Conservation (phyloP, 2,329 filamentous ascomycete species). For the Aspergillus ibericus region DNA sequence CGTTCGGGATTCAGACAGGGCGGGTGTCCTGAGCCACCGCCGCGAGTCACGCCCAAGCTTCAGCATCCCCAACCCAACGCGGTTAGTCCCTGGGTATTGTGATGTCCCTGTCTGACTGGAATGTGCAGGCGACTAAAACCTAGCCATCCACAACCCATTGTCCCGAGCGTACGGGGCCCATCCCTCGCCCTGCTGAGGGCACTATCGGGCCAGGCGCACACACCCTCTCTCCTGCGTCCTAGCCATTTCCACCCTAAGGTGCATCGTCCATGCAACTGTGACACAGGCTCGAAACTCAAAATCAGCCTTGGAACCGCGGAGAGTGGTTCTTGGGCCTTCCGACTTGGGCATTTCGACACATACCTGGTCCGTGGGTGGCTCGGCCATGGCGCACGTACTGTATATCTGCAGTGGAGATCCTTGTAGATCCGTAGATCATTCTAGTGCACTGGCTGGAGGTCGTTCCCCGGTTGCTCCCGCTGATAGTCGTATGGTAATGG, state of each 20-base stretch:
- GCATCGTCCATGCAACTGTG: slow-evolving; percentile 1
- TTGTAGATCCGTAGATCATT: slow-evolving; percentile 17
- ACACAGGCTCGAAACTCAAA: not conserved
- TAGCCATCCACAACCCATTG: not conserved
- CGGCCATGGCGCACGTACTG: slow-evolving; percentile 7
- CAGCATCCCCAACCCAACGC: not conserved
- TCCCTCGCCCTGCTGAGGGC: not conserved
- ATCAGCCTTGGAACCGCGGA: not conserved
- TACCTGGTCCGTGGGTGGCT: not conserved
- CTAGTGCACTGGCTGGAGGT: not conserved
- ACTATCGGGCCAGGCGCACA: not conserved
- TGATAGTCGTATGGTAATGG: not conserved
- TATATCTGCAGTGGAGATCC: slow-evolving; percentile 18
- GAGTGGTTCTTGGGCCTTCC: not conserved
- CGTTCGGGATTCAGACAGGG: not conserved
- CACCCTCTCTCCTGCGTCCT: not conserved
- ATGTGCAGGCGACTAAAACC: slow-evolving; percentile 6
- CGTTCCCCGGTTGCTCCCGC: not conserved
- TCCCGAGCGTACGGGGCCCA: not conserved
- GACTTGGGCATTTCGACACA: not conserved
- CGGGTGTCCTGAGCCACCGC: not conserved
- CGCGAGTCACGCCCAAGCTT: not conserved
- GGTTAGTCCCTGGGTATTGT: not conserved
- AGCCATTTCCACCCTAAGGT: not conserved
- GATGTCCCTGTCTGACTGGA: slow-evolving; percentile 1